These are phyloP conservation scores for Paramecium tetraurelia DNA, from an alignment of 73 alveolate genomes.

Conservation along the genomic window DNA sequence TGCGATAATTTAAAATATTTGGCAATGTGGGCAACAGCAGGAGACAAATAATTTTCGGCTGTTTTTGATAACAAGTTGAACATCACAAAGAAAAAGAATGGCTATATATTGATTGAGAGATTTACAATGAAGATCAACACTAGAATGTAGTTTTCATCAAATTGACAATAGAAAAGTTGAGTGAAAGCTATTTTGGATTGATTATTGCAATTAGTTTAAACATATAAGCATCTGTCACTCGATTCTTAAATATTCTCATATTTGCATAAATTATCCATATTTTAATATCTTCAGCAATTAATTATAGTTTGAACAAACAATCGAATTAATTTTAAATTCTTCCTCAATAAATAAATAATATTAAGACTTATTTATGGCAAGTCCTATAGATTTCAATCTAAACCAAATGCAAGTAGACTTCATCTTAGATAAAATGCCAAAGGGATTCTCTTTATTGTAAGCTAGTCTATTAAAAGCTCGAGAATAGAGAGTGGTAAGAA, in stretches of 20 bases:
- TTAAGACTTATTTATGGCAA: background rate
- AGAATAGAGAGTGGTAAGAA: constrained; percentile 47
- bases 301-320: background rate
- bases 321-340: background rate
- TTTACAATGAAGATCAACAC: background rate
- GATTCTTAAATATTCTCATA: background rate
- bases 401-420: background rate
- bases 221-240: background rate
- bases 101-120: background rate
- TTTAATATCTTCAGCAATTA: background rate
- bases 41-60: background rate
- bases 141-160: background rate
- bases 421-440: background rate
- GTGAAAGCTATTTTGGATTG: background rate
- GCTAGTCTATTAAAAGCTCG: background rate
- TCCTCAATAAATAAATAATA: background rate
- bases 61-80: background rate
- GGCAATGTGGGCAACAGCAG: constrained; percentile 29
- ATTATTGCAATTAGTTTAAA: background rate
- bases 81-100: background rate
- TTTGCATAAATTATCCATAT: constrained; percentile 27
- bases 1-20: constrained; percentile 6
- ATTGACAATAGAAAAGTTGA: background rate
- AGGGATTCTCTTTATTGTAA: background rate
- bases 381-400: background rate